Base-by-base conservation (phyloP, 805 yeast species). In the Nakazawaea ernobii region DNA sequence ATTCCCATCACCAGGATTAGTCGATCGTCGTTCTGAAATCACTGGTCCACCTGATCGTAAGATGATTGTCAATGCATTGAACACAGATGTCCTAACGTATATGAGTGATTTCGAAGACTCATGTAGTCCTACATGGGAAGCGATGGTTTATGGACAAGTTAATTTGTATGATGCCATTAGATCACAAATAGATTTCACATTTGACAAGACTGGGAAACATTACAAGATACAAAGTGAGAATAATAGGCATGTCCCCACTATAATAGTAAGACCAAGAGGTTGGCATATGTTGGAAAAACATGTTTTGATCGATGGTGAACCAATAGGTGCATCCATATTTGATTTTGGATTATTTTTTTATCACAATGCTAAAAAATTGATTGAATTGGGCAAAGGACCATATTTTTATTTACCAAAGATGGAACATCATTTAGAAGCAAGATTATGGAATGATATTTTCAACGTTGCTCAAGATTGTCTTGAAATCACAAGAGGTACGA, bases 61-160 rank as follows among this genome's bases (percentile, higher is more conserved):
- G 58, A 86, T 86, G 95, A 79, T 86, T 53, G 80, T 86, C 59
- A 86, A 85, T 60, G 94, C 92, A 2, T 73, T 86, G 62, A 86
- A 86, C 66, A 81, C 91, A 0, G 73, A 76, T 46, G 94, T 86
- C 39, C 84, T 84, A 52, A 85, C 94, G 29, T 86, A 86, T 63
- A 86, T 86, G 94, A 82, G 89, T 38, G 95, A 86, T 69, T 84
- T 86, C 59, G 95, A 86, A 65, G 94, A 86, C 65, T 84, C 91
- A 14, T 79, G 86, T 57, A 80, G 92, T 15, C 95, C 95, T 57
- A 85, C 95, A 27, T 86, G 94, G 94, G 66, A 68, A 52, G 86
- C 84, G 66, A 74, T 84, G 71, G 76, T 85, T 47, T 86, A 84
- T 59, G 95, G 94, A 45, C 94, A 86, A 66, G 87, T 82, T 49